Conservation (phyloP, 1,139 yeast species). For the Saccharomyces hybrid region DNA sequence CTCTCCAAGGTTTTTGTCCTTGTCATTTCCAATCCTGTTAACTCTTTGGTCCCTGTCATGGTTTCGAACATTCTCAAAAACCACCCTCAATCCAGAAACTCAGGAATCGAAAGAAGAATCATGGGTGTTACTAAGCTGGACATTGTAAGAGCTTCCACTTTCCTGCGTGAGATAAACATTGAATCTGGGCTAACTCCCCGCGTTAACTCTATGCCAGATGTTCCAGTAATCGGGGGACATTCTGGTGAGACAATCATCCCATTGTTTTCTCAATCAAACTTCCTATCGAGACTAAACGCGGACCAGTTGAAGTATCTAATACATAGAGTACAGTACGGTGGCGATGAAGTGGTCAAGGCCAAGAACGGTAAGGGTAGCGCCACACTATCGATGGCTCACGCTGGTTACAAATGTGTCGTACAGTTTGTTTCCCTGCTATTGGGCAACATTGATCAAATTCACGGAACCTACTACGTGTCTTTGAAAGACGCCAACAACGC, state of each 20-base stretch:
- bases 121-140: slow-evolving; percentile 93
- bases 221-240: slow-evolving; percentile 94
- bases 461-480: slow-evolving; percentile 22
- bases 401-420: slow-evolving; percentile 74
- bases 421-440: slow-evolving; percentile 48
- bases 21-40: slow-evolving; percentile 90
- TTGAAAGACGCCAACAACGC: slow-evolving; percentile 22
- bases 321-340: slow-evolving; percentile 91
- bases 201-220: slow-evolving; percentile 31
- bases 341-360: slow-evolving; percentile 94
- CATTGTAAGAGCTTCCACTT: slow-evolving; percentile 81
- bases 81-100: slow-evolving; percentile 37
- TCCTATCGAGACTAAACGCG: slow-evolving; percentile 6
- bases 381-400: slow-evolving; percentile 94
- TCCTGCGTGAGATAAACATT: slow-evolving; percentile 50
- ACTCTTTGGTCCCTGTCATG: slow-evolving; percentile 90
- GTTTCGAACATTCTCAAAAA: slow-evolving; percentile 48
- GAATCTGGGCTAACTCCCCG: slow-evolving; percentile 38
- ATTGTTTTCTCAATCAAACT: slow-evolving; percentile 46
- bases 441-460: slow-evolving; percentile 13
- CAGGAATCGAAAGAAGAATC: slow-evolving; percentile 69
- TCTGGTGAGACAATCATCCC: slow-evolving; percentile 67
- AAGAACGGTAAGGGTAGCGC: slow-evolving; percentile 94
- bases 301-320: slow-evolving; percentile 52
- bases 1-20: slow-evolving; percentile 40